These are phyloP conservation scores for Trichoderma semiorbis DNA, from an alignment of 2,329 filamentous ascomycete genomes.

Conservation along the genomic window DNA sequence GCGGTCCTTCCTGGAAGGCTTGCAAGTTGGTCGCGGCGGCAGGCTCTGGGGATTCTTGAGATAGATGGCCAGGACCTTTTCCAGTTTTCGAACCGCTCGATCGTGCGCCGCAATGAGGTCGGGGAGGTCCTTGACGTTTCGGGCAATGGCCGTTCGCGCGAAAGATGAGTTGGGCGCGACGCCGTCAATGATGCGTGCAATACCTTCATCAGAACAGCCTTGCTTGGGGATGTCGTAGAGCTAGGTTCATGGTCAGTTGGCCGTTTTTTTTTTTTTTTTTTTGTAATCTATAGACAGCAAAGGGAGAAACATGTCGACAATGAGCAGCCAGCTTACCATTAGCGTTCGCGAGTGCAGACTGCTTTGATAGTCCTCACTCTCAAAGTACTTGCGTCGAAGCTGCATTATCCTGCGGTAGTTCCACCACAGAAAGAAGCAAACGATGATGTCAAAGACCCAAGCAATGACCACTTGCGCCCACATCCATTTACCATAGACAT, in stretches of 20 bases:
- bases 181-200: slow-evolving; percentile 76
- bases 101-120: slow-evolving; percentile 81
- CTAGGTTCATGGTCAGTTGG: slow-evolving; percentile 30
- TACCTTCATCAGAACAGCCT: slow-evolving; percentile 79
- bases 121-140: slow-evolving; percentile 89
- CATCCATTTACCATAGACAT: slow-evolving; percentile 49
- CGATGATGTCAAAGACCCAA: slow-evolving; percentile 67
- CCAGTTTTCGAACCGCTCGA: slow-evolving; percentile 74
- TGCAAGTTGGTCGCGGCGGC: slow-evolving; percentile 74
- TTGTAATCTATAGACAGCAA: neutral
- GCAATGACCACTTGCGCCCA: slow-evolving; percentile 60
- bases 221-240: slow-evolving; percentile 79
- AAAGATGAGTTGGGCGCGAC: slow-evolving; percentile 75
- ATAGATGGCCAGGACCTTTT: slow-evolving; percentile 82
- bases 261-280: neutral
- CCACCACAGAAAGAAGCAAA: slow-evolving; percentile 81
- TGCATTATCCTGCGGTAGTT: slow-evolving; percentile 75
- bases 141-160: slow-evolving; percentile 76
- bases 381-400: slow-evolving; percentile 75
- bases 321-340: slow-evolving; percentile 47
- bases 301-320: neutral
- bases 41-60: slow-evolving; percentile 81
- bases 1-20: slow-evolving; percentile 75
- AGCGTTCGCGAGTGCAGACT: slow-evolving; percentile 75
- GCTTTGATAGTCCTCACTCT: slow-evolving; percentile 81